Evolutionary conservation across 2,329 filamentous ascomycete genomes (phyloP).

Genomic region (Colletotrichum chrysophilum): DNA sequence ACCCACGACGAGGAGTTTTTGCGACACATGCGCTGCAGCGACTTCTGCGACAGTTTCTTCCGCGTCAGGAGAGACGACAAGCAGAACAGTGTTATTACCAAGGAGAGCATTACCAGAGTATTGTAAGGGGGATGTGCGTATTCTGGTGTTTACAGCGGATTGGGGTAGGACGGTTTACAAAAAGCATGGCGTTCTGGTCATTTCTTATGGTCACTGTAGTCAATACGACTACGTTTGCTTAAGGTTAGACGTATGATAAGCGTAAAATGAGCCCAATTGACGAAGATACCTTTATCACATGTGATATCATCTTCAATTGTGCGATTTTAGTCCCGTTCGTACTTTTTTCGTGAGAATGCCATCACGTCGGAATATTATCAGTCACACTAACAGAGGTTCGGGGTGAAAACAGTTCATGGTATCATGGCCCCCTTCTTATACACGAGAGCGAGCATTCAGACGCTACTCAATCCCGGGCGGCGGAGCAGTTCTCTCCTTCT

Average conservation of each 20-base stretch:
- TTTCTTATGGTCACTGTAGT: neutral
- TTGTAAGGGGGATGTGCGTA: slow-evolving; percentile 28
- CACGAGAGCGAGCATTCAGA: neutral
- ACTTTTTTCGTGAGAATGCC: neutral
- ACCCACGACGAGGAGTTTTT: slow-evolving; percentile 98
- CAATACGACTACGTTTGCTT: neutral
- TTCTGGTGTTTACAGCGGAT: neutral
- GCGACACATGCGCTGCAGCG: slow-evolving; percentile 88
- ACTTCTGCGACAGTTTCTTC: slow-evolving; percentile 93
- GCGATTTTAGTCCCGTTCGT: neutral
- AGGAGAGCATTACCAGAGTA: slow-evolving; percentile 63
- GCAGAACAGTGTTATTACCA: slow-evolving; percentile 87
- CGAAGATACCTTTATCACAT: neutral
- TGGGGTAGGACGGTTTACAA: neutral
- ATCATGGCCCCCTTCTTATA: neutral
- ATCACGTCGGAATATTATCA: neutral
- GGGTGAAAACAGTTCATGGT: slow-evolving; percentile 10
- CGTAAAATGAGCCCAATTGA: neutral
- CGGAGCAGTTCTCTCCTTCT: neutral
- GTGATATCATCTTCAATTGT: neutral
- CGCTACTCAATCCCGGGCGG: neutral
- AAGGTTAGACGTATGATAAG: neutral
- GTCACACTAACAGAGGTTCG: neutral
- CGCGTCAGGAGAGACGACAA: slow-evolving; percentile 81
- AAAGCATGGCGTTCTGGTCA: slow-evolving; percentile 1